Evolutionary conservation across 768 basidiomycete genomes (phyloP), one percentile per base, ranked within the genome.

Genomic region (Leccinum subgranulosum): DNA sequence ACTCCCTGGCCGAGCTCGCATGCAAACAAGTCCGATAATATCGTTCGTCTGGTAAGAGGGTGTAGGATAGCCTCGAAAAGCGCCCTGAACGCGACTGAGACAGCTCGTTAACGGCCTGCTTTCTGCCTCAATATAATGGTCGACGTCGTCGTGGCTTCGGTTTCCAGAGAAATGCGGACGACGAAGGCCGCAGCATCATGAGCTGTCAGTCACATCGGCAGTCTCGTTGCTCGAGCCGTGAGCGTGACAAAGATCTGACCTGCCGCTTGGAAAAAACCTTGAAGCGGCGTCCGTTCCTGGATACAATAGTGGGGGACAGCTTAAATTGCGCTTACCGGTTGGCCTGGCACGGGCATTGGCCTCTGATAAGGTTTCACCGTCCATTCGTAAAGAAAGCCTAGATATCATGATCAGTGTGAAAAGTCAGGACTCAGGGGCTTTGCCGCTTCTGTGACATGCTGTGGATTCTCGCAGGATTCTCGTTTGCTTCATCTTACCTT

Each of bases 381-480:
- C 4, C 39, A 41, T 41, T 39, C 39, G 39, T n/a, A 39, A 39
- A 39, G 17, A 36, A 36, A 39, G 17, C 36, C 14, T 6, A 17
- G 36, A 36, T 39, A 39, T 39, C 17, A 39, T 39, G 36, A 39
- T 39, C n/a, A n/a, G 31, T 12, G 31, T 14, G 31, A 33, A 33
- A 12, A 33, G 12, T 25, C 25, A 23, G 23, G 23, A 2, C 25
- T 33, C 41, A 43, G 41, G 41, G 41, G 41, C 41, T 33, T 31
- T 11, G 29, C 29, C 29, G 29, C 39, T 41, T 43, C 41, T 43
- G 41, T 43, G 41, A 43, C 41, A 19, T 43, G 61, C 61, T 61
- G 60, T 53, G 15, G 39, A 43, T 11, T 17, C 31, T 33, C 17
- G 27, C 15, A 57, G 27, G 15, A 12, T 21, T 23, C 29, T 14